Conservation (phyloP, 176 grass and related monocot genomes). For the Aegilops umbellulata region DNA sequence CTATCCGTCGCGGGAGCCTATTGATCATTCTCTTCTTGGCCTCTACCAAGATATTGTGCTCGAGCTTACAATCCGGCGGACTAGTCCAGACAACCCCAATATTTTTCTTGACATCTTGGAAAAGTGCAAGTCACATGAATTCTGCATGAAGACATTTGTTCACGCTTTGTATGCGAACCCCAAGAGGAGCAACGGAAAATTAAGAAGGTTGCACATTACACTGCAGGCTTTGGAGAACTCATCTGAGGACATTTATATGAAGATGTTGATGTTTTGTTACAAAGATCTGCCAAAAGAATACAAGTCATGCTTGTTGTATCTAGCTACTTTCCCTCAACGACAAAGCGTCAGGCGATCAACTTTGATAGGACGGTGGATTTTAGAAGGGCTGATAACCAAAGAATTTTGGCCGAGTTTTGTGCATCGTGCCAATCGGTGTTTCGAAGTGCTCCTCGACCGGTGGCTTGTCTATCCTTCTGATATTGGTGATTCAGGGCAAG, state of each 20-base stretch:
- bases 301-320: conserved; percentile 14
- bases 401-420: not conserved
- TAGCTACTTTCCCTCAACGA: not conserved
- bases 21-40: not conserved
- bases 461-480: not conserved
- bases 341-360: not conserved
- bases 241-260: no score
- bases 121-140: not conserved
- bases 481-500: not conserved
- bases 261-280: not conserved
- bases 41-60: not conserved
- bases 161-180: not conserved
- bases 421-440: not conserved
- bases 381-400: not conserved
- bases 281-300: not conserved
- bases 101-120: not conserved
- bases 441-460: not conserved
- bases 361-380: not conserved
- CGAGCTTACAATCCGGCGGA: not conserved
- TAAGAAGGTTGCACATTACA: not conserved
- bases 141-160: not conserved
- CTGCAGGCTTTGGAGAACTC: not conserved
- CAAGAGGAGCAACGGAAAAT: not conserved
- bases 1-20: not conserved
- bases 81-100: not conserved